These are phyloP conservation scores for Globisporangium lucens DNA, from an alignment of 352 stramenopile species.

Conservation along the genomic window DNA sequence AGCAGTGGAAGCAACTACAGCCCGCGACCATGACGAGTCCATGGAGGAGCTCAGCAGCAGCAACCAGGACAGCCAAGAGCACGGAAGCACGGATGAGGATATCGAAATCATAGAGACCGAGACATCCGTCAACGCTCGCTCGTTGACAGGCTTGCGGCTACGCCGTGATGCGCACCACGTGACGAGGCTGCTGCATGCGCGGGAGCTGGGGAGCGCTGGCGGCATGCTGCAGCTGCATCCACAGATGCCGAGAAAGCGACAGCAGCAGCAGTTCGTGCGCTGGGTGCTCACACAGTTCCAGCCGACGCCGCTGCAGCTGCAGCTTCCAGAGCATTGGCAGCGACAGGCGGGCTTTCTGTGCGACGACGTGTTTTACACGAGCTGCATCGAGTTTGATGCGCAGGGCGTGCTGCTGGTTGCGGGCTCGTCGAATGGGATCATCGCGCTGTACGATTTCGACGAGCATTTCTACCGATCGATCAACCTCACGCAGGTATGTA, in stretches of 20 bases:
- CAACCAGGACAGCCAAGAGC: background rate
- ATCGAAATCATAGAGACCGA: background rate
- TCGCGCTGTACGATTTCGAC: conserved; percentile 81
- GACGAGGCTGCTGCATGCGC: conserved; percentile 31
- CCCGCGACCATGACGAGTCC: conserved; percentile 14
- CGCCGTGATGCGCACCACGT: conserved; percentile 27
- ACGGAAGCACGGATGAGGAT: background rate
- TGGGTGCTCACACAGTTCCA: conserved; percentile 54
- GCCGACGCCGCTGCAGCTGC: conserved; percentile 37
- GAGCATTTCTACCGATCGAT: conserved; percentile 63
- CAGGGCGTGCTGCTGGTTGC: conserved; percentile 63
- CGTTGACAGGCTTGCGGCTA: conserved; percentile 2
- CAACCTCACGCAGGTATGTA: conserved; percentile 41
- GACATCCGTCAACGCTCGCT: background rate
- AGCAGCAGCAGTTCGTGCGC: conserved; percentile 47
- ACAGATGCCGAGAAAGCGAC: conserved; percentile 26
- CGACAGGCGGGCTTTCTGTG: conserved; percentile 28
- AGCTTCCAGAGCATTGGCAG: conserved; percentile 42
- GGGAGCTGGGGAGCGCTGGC: conserved; percentile 31
- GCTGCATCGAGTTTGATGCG: conserved; percentile 66
- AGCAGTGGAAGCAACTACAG: background rate
- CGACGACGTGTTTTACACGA: conserved; percentile 44
- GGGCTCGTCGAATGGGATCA: conserved; percentile 59
- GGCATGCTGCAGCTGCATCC: conserved; percentile 20
- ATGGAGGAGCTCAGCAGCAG: conserved; percentile 15